Conservation (phyloP, 1,284 basidiomycete genomes). For the Leccinum angustisporum region DNA sequence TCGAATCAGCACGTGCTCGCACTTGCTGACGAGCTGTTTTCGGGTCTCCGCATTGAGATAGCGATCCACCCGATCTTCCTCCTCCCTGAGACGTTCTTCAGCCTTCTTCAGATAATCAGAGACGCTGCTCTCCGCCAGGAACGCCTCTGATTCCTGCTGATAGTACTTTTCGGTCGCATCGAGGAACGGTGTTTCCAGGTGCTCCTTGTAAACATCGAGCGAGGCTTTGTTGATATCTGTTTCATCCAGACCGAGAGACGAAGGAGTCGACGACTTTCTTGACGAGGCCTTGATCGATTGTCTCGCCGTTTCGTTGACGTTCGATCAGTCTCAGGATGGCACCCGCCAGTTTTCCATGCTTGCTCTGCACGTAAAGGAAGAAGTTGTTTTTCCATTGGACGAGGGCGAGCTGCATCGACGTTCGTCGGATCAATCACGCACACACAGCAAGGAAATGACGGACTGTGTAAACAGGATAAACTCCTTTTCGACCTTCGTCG, state of each 20-base stretch:
- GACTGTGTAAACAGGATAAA: conserved; percentile 96
- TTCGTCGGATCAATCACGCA: conserved; percentile 7
- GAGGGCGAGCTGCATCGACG: conserved; percentile 72
- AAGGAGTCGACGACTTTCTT: conserved; percentile 98
- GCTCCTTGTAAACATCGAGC: conserved; percentile 91
- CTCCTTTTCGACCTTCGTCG: conserved; percentile 94
- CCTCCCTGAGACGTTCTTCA: conserved; percentile 89
- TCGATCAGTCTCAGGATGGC: conserved; percentile 90
- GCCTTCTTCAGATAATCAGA: conserved; percentile 98
- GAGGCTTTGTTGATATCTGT: conserved; percentile 89
- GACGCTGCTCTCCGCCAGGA: conserved; percentile 87
- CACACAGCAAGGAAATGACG: conserved; percentile 33
- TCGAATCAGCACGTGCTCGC: conserved; percentile 91
- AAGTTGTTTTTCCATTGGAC: conserved; percentile 95
- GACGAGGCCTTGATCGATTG: conserved; percentile 89
- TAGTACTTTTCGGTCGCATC: conserved; percentile 90
- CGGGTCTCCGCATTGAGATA: conserved; percentile 90
- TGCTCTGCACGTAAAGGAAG: conserved; percentile 85
- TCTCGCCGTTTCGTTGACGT: conserved; percentile 92
- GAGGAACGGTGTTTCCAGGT: conserved; percentile 91
- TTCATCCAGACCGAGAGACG: conserved; percentile 94
- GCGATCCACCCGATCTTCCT: conserved; percentile 93
- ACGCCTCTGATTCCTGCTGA: conserved; percentile 86
- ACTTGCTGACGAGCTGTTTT: conserved; percentile 84
- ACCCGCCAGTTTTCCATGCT: conserved; percentile 78